Percentiles rank a stretch among this genome's conserved stretches.
Conservation (phyloP, 176 grass and related monocot genomes). For the Hordeum marinum region DNA sequence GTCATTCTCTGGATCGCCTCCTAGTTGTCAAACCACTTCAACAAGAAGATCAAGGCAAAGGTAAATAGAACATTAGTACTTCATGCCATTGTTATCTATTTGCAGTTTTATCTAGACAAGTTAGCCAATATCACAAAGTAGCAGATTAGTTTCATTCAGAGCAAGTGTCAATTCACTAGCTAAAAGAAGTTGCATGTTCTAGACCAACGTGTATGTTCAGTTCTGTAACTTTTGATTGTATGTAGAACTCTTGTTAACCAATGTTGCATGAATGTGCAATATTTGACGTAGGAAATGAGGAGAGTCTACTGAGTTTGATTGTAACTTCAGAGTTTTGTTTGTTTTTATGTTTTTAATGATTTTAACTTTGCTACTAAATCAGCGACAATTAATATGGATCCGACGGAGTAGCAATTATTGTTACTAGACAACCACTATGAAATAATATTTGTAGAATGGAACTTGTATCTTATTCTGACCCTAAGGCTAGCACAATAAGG, state of each 20-base stretch:
- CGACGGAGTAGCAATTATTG: not conserved
- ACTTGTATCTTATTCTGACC: not conserved
- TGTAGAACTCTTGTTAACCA: not conserved
- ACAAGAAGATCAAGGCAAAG: constrained; percentile 25
- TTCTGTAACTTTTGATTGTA: constrained; percentile 7
- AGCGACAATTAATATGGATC: too few relatives aligned
- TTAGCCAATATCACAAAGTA: not conserved
- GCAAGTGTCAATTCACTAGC: not conserved
- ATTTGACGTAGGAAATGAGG: not conserved
- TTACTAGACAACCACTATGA: not conserved
- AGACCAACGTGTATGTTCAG: not conserved
- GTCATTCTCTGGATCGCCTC: constrained; percentile 15
- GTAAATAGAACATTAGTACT: constrained; percentile 19
- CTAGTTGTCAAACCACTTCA: constrained; percentile 14
- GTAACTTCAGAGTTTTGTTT: not conserved
- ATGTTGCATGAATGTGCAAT: not conserved
- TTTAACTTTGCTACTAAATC: not conserved
- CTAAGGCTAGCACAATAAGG: not conserved
- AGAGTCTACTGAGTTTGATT: constrained; percentile 1
- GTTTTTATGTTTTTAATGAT: not conserved
- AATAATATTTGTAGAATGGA: not conserved
- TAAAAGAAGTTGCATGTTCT: not conserved
- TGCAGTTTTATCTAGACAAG: not conserved
- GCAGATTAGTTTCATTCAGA: not conserved
- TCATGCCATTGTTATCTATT: not conserved